Evolutionary conservation across 2,329 filamentous ascomycete genomes (phyloP), one percentile per base, ranked within the genome.

Genomic region (Nemania sp.): DNA sequence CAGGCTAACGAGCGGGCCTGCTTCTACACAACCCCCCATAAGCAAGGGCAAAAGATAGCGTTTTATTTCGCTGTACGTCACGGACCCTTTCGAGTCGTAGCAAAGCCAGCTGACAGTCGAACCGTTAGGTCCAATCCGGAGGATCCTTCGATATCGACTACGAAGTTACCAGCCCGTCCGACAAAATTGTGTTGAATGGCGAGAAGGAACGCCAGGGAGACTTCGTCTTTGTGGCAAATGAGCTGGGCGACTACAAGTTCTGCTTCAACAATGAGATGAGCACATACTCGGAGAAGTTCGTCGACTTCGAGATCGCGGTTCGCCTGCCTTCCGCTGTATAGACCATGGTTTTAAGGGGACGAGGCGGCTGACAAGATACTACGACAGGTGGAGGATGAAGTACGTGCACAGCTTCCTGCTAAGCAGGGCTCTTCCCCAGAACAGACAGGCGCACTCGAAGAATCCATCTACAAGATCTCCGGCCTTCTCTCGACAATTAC

Each of bases 241-340:
- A 92, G 54, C 73, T 84, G 6, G 95, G 95, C 67, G 94, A 98
- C 73, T 97, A 98, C 80, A 87, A 88, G 55, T 98, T 99, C 81
- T 99, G 95, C 84, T 99, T 99, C 82, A 90, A 93, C 79, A 99
- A 99, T 74, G 90, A 95, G 74, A 97, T 99, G 90, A 96, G 91
- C 73, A 98, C 94, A 0, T 97, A 97, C 75, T 89, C 93, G 54
- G 95, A 99, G 79, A 99, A 99, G 81, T 88, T 92, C 75, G 93
- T 99, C 66, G 95, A 99, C 77, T 97, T 99, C 73, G 95, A 99
- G 80, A 97, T 99, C 74, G 86, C 93, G 64, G 94, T 95, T 81
- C 64, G 89, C 78, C 54, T 21, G 32, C 46, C 29, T 35, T n/a
- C 29, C n/a, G 20, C 39, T 32, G 2, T n/a, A 10, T 37, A 6